Conservation (phyloP, 768 basidiomycete species). For the Sporobolomyces phaffii region DNA sequence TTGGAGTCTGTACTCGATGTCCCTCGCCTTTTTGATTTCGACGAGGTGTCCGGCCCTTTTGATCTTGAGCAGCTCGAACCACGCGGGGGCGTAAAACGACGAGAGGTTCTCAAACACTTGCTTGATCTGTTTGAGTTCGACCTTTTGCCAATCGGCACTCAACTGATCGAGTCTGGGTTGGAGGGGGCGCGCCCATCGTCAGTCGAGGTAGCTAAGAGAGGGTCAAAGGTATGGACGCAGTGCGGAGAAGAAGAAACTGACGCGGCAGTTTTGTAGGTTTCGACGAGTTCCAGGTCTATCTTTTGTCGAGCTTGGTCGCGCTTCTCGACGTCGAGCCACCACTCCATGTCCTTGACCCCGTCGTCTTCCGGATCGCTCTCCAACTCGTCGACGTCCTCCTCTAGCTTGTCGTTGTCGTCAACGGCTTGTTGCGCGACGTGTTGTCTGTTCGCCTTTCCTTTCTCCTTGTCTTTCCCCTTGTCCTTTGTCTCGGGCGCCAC, state of each 20-base stretch:
- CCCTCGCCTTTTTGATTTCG: background rate
- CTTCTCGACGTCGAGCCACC: background rate
- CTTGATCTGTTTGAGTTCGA: background rate
- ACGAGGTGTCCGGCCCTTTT: background rate
- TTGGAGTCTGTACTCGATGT: no score
- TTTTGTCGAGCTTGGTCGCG: background rate
- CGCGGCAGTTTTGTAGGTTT: background rate
- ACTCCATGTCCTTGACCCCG: background rate
- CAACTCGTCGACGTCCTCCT: background rate
- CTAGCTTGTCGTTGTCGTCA: background rate
- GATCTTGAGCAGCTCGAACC: background rate
- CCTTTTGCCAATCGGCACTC: background rate
- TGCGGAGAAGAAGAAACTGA: background rate
- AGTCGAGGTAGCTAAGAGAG: background rate
- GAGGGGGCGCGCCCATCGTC: background rate
- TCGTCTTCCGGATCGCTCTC: constrained; percentile 3
- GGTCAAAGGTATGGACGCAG: background rate
- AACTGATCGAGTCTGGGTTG: background rate
- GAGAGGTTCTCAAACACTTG: background rate
- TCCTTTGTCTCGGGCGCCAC: background rate
- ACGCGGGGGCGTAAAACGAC: background rate
- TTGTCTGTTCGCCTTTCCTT: background rate
- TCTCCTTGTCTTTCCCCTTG: background rate
- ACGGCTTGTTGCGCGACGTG: background rate
- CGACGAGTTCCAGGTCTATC: background rate